Base-by-base conservation (phyloP, 2,329 filamentous ascomycete genomes). In the Curvularia sp. region DNA sequence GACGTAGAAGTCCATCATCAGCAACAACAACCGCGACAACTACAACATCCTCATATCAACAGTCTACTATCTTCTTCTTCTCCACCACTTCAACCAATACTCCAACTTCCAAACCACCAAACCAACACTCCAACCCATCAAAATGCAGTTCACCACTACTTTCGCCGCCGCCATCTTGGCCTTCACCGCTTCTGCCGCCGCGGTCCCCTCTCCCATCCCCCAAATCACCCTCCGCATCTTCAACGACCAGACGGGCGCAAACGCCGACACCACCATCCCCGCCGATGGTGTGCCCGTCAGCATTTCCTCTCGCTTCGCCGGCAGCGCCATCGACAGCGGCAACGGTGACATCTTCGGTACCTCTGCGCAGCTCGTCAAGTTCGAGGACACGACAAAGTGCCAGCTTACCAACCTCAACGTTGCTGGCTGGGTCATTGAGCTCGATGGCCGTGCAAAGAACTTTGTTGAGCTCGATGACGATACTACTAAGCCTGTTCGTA, bases 71-170 rank as follows among this genome's bases (percentile, higher is more conserved):
- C 28, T 10, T 47, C 28, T 13, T 12, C 39, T 47, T 32, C 42
- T 19, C 34, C 5, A 19, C 36, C 34, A 18, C 36, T 34, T n/a
- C 25, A 28, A 53, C 49, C 55, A 48, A 59, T 38, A 42, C 36
- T 30, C 28, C 49, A 55, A 49, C 36, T 47, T 53, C 18, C 39
- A 23, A 49, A 51, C 25, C 41, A 30, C n/a, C 27, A 21, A 38
- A 34, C 47, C 32, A 50, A 36, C 36, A 28, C 32, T 18, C 27
- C 36, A 49, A 54, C 23, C 21, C 30, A 53, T 47, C 50, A 61
- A 61, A 38, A 64, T 64, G 61, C 53, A 62, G 48, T 61, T 64
- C 53, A 61, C 59, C 36, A 58, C 51, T 45, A 50, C 57, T n/a
- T 15, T 64, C 39, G 51, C 56, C 28, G 45, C 61, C 27, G 45